Evolutionary conservation across 1,139 yeast genomes (phyloP).

Genomic region (Arxiozyma slooffiae): DNA sequence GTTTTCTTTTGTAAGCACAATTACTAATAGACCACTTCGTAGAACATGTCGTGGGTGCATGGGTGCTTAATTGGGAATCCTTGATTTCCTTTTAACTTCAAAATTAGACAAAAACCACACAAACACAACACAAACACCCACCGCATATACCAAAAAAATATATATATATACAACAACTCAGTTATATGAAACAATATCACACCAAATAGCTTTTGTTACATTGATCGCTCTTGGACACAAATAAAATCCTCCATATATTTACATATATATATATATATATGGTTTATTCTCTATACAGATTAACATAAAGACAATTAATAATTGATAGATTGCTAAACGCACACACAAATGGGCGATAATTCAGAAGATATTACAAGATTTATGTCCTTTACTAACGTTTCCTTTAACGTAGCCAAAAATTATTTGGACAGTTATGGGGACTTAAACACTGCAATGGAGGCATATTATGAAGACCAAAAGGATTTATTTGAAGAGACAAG

Average conservation of each 20-base stretch:
- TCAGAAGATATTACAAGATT: conserved; percentile 32
- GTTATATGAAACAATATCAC: too few relatives aligned
- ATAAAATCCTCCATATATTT: too few relatives aligned
- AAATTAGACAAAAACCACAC: too few relatives aligned
- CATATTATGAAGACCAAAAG: conserved; percentile 21
- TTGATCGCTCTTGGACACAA: too few relatives aligned
- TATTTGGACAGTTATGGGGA: conserved; percentile 34
- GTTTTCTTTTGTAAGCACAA: too few relatives aligned
- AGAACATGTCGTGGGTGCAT: not conserved
- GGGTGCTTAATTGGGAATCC: not conserved
- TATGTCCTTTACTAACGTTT: conserved; percentile 39
- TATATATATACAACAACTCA: not conserved
- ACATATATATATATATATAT: too few relatives aligned
- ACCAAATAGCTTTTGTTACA: not conserved
- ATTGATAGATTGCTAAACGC: not conserved
- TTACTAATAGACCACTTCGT: not conserved
- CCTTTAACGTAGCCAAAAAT: conserved; percentile 38
- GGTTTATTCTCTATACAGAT: not conserved
- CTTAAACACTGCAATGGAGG: conserved; percentile 28
- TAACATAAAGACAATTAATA: too few relatives aligned
- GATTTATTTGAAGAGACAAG: conserved; percentile 8
- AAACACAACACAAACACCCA: not conserved
- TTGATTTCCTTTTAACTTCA: not conserved
- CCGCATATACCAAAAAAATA: too few relatives aligned
- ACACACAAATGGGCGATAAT: not conserved